These are phyloP conservation scores for Suillus occidentalis DNA, from an alignment of 768 basidiomycete genomes.

Conservation along the genomic window DNA sequence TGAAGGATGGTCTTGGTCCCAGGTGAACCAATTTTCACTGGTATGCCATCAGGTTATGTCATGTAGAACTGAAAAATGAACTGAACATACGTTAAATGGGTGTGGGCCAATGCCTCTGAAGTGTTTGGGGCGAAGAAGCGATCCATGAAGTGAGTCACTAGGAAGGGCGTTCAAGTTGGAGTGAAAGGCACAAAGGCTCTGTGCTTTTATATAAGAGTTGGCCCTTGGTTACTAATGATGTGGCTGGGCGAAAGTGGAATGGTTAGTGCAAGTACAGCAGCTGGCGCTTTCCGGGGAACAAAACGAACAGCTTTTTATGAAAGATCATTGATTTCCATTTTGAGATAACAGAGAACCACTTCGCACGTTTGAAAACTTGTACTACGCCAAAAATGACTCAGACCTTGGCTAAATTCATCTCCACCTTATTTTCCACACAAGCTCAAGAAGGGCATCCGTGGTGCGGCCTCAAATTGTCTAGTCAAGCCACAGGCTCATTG, in stretches of 20 bases:
- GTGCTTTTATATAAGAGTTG: background rate
- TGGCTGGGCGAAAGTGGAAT: background rate
- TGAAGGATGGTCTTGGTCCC: slow-evolving; percentile 70
- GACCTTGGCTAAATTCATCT: background rate
- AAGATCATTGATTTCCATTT: background rate
- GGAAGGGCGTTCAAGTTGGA: background rate
- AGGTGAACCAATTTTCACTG: slow-evolving; percentile 67
- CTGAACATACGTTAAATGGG: slow-evolving; percentile 57
- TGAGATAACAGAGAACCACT: background rate
- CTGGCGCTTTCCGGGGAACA: background rate
- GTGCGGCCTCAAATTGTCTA: background rate
- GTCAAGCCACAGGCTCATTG: background rate
- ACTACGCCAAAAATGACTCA: background rate
- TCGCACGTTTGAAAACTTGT: background rate
- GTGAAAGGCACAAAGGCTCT: background rate
- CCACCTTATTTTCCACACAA: background rate
- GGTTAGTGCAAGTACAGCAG: background rate
- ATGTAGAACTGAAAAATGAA: background rate
- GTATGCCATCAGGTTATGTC: slow-evolving; percentile 14
- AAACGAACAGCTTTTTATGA: background rate
- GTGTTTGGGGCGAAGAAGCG: slow-evolving; percentile 72
- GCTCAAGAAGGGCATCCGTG: no score
- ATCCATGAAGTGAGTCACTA: slow-evolving; percentile 45
- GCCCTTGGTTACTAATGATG: background rate
- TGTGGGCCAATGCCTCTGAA: slow-evolving; percentile 72